A percentile compares a stretch with the other conserved stretches of the same genome.
Evolutionary conservation across 2,329 filamentous ascomycete species (phyloP).

Genomic region (Dothistroma septosporum): DNA sequence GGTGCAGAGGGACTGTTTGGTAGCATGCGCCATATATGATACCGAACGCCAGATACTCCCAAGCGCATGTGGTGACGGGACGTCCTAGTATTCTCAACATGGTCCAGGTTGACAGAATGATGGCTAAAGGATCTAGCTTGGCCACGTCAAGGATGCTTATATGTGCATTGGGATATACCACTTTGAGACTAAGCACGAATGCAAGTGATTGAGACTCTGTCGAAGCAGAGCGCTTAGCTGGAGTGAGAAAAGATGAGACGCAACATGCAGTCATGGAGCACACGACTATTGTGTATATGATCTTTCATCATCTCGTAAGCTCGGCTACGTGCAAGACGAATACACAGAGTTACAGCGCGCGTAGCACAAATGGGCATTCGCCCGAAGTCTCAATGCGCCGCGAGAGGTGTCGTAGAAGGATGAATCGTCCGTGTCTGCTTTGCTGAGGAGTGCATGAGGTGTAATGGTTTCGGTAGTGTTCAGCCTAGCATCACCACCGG

Average conservation of each 20-base stretch:
- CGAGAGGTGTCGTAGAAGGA: neutral
- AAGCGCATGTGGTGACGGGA: neutral
- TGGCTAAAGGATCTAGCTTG: neutral
- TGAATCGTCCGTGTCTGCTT: neutral
- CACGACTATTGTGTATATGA: no score
- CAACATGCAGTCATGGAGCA: no score
- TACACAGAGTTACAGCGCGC: neutral
- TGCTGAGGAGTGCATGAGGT: neutral
- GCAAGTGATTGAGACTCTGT: neutral
- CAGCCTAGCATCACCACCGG: neutral
- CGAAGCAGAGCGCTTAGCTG: neutral
- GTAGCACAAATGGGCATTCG: neutral
- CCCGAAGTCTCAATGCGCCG: neutral
- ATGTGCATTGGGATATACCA: neutral
- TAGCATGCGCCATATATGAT: neutral
- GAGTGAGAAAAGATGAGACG: neutral
- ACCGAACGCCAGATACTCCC: neutral
- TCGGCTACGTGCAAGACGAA: neutral
- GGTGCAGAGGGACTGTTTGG: neutral
- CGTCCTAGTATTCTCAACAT: neutral
- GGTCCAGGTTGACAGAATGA: neutral
- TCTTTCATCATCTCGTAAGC: no score
- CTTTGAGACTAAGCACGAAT: neutral
- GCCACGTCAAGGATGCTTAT: neutral
- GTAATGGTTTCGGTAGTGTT: neutral